phyloP scores from a whole-genome alignment of 1,284 basidiomycete genomes.

The Ustilago loliicola region DNA sequence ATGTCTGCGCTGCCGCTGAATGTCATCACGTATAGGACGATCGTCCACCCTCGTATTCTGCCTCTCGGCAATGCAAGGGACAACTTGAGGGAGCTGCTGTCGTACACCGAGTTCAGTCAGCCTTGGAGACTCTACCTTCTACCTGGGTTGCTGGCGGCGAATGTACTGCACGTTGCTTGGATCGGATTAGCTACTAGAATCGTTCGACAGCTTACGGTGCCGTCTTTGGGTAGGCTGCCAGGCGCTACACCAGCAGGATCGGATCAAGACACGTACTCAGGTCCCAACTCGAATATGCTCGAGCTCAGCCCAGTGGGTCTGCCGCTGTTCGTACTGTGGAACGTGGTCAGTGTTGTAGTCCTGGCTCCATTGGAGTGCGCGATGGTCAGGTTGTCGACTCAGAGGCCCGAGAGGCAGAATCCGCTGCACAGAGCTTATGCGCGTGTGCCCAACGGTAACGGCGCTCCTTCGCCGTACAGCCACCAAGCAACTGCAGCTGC shows the following conservation, averaged over 20 bases:
- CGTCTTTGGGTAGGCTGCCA: slow-evolving; percentile 53
- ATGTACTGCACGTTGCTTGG: slow-evolving; percentile 58
- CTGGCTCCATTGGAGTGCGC: slow-evolving; percentile 67
- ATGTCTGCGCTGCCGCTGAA: slow-evolving; percentile 61
- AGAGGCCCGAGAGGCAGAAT: slow-evolving; percentile 64
- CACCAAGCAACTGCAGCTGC: slow-evolving; percentile 60
- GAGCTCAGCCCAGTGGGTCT: slow-evolving; percentile 56
- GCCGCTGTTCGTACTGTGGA: slow-evolving; percentile 60
- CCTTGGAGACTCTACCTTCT: slow-evolving; percentile 65
- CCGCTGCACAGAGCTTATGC: slow-evolving; percentile 67
- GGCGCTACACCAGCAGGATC: slow-evolving; percentile 46
- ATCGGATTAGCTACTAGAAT: slow-evolving; percentile 58
- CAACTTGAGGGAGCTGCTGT: slow-evolving; percentile 61
- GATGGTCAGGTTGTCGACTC: slow-evolving; percentile 63
- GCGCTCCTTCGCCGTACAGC: slow-evolving; percentile 51
- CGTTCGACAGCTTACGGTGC: slow-evolving; percentile 60
- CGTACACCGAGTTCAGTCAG: slow-evolving; percentile 57
- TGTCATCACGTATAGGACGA: slow-evolving; percentile 62
- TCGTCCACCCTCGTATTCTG: slow-evolving; percentile 64
- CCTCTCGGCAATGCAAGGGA: slow-evolving; percentile 41
- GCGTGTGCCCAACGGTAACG: slow-evolving; percentile 22
- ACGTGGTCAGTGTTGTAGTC: slow-evolving; percentile 52
- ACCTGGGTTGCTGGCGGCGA: slow-evolving; percentile 61
- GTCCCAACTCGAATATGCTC: slow-evolving; percentile 55
- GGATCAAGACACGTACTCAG: slow-evolving; percentile 55